These are phyloP conservation scores for Brassica nigra DNA, from an alignment of 345 rosid genomes.

Conservation along the genomic window DNA sequence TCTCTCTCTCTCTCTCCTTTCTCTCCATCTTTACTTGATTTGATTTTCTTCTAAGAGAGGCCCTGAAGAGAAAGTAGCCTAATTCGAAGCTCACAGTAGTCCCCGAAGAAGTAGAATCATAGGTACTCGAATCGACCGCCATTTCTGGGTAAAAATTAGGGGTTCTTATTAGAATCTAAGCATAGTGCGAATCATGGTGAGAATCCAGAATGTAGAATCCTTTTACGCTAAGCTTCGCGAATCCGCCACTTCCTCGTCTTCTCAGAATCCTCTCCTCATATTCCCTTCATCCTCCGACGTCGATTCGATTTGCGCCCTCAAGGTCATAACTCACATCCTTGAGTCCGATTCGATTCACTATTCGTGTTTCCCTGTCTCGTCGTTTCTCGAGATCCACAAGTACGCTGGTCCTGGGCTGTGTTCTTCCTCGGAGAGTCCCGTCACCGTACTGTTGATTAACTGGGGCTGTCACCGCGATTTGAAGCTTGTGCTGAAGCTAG, in stretches of 20 bases:
- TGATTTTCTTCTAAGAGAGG: not conserved
- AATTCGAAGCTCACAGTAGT: not conserved
- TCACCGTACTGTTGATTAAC: slow-evolving; percentile 68
- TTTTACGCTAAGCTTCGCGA: slow-evolving; percentile 77
- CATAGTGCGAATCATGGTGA: slow-evolving; percentile 54
- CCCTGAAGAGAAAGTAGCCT: slow-evolving; percentile 2
- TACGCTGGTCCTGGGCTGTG: slow-evolving; percentile 61
- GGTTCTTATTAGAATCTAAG: not conserved
- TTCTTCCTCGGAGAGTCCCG: slow-evolving; percentile 48
- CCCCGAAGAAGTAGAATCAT: not conserved
- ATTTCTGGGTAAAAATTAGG: slow-evolving; percentile 5
- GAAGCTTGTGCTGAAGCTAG: slow-evolving; percentile 56
- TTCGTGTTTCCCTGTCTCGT: slow-evolving; percentile 92
- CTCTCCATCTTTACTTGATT: not conserved
- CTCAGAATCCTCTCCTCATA: slow-evolving; percentile 67
- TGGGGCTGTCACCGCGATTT: slow-evolving; percentile 97
- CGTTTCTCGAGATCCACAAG: slow-evolving; percentile 74
- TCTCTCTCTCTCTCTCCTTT: not conserved
- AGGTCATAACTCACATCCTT: slow-evolving; percentile 73
- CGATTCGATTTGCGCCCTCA: slow-evolving; percentile 90
- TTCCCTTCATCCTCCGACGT: slow-evolving; percentile 95
- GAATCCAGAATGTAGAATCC: slow-evolving; percentile 64
- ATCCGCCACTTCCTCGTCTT: slow-evolving; percentile 59
- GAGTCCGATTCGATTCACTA: slow-evolving; percentile 92
- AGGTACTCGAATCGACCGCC: slow-evolving; percentile 16